phyloP scores from a whole-genome alignment of 1,139 yeast genomes.

The Blastobotrys persicus region DNA sequence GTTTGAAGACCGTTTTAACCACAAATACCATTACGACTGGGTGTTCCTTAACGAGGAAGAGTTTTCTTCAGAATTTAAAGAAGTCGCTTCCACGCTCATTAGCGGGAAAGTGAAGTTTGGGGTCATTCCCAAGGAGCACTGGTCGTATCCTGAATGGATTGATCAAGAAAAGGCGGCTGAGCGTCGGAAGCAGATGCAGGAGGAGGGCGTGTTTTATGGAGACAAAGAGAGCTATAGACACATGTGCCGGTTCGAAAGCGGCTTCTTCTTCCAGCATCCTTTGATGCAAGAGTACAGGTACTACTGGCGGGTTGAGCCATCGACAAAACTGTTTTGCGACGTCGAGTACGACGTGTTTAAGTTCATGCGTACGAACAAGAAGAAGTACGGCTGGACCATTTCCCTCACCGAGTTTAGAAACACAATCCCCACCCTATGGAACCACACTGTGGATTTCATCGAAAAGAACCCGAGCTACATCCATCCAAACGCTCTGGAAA shows the following conservation, averaged over 20 bases:
- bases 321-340: slow-evolving; percentile 59
- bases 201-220: slow-evolving; percentile 56
- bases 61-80: slow-evolving; percentile 56
- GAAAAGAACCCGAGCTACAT: slow-evolving; percentile 49
- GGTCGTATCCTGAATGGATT: slow-evolving; percentile 73
- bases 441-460: slow-evolving; percentile 51
- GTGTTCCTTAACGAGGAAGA: slow-evolving; percentile 68
- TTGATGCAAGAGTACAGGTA: slow-evolving; percentile 56
- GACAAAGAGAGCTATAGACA: slow-evolving; percentile 63
- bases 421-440: slow-evolving; percentile 63
- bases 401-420: slow-evolving; percentile 58
- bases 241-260: slow-evolving; percentile 74
- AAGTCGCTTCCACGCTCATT: slow-evolving; percentile 47
- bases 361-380: slow-evolving; percentile 57
- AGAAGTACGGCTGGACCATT: slow-evolving; percentile 64
- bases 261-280: slow-evolving; percentile 59
- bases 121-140: slow-evolving; percentile 58
- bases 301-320: slow-evolving; percentile 77
- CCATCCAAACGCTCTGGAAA: slow-evolving; percentile 62
- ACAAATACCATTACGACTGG: slow-evolving; percentile 71
- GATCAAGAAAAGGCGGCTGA: slow-evolving; percentile 56
- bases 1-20: slow-evolving; percentile 71
- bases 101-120: slow-evolving; percentile 67
- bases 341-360: slow-evolving; percentile 62
- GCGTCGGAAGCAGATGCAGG: slow-evolving; percentile 48